Evolutionary conservation across 31 red algal species (phyloP).

Genomic region (Porphyra umbilicalis): DNA sequence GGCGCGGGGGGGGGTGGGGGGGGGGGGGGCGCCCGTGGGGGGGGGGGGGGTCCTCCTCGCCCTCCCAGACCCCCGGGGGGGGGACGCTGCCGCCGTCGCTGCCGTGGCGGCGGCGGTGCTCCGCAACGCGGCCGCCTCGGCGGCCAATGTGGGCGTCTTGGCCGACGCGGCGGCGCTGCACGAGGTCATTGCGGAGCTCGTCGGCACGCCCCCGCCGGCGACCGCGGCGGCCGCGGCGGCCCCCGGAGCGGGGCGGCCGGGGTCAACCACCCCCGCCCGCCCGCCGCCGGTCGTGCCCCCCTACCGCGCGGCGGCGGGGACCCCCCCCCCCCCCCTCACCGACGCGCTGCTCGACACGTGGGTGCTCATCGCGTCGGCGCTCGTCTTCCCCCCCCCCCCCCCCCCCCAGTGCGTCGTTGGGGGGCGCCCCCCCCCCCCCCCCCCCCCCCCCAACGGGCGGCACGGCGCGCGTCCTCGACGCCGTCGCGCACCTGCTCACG

Average conservation of each 20-base stretch:
- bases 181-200: neutral
- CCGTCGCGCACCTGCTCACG: slow-evolving; percentile 1
- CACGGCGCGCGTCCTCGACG: neutral
- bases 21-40: neutral
- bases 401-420: too few relatives aligned
- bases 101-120: neutral
- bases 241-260: neutral
- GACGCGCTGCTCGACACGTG: neutral
- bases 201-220: neutral
- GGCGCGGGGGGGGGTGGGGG: neutral
- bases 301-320: neutral
- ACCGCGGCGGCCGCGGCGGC: neutral
- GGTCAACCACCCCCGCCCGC: neutral
- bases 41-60: neutral
- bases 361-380: neutral
- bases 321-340: neutral
- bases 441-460: neutral
- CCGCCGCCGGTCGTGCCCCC: neutral
- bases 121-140: neutral
- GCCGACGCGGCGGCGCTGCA: neutral
- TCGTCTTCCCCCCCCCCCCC: neutral
- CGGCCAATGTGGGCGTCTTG: neutral
- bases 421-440: neutral
- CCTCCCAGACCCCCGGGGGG: neutral
- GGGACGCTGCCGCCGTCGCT: neutral